Evolutionary conservation across 2,329 filamentous ascomycete genomes (phyloP), one percentile per base, ranked within the genome.

Genomic region (Periconia sp.): DNA sequence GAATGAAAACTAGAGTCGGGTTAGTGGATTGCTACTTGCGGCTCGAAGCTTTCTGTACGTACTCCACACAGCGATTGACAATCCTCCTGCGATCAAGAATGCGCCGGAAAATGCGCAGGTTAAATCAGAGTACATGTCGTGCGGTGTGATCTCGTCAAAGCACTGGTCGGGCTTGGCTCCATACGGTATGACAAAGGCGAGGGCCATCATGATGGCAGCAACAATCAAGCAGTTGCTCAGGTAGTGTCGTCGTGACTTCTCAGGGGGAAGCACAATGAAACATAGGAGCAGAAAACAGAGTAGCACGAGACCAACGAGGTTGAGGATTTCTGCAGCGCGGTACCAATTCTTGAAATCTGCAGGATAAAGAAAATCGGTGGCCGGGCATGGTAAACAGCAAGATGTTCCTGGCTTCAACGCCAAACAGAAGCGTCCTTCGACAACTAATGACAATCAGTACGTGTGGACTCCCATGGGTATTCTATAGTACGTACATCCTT

Each of bases 231-330:
- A 94, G 59, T 97, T 88, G 69, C 90, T 97, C 37, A 99, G 80
- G 68, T 97, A 97, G 73, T 99, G 94, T 49, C 92, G 86, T 68
- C 91, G 86, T 7, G 94, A 97, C 78, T 91, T 93, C 64, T 96
- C 91, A 20, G 91, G 85, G 0, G 94, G 92, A 19, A 99, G 79
- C 14, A 88, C 80, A 3, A 85, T 77, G 81, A 92, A 97, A 6
- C 91, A 95, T 6, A 90, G 48, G 15, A 97, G 77, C 52, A 97
- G 79, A 67, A 94, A 93, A 15, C 86, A 67, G 56, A 89, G 88
- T 63, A 89, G 85, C 45, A 88, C 75, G 41, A 92, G 81, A 50
- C 91, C 86, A 10, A 81, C 84, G 15, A 96, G 85, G 58, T 90
- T 91, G 52, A 97, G 79, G 86, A 90, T 96, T 73, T 91, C 90